Evolutionary conservation across 2,329 filamentous ascomycete species (phyloP).

Genomic region (Leptographium wingfieldii): DNA sequence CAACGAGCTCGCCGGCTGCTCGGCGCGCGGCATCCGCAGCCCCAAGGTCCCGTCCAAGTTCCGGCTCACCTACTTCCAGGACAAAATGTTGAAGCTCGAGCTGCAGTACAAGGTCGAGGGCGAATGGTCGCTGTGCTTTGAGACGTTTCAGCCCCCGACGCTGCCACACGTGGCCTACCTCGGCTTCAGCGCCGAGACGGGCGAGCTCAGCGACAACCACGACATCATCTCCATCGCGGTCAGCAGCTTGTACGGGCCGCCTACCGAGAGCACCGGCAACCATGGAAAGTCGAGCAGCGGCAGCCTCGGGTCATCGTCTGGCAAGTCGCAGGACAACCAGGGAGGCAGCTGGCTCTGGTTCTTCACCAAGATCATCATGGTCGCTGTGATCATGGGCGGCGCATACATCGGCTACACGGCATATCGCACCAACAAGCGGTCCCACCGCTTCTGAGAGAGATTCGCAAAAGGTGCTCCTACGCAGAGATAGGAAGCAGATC

Average conservation of each 20-base stretch:
- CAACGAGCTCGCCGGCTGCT: slow-evolving; percentile 88
- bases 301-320: slow-evolving; percentile 6
- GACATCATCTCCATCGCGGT: slow-evolving; percentile 82
- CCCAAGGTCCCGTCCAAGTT: slow-evolving; percentile 70
- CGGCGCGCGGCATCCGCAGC: slow-evolving; percentile 79
- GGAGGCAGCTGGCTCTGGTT: slow-evolving; percentile 47
- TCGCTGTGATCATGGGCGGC: slow-evolving; percentile 56
- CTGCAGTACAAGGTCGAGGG: slow-evolving; percentile 87
- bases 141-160: slow-evolving; percentile 54
- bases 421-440: slow-evolving; percentile 57
- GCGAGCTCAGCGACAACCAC: slow-evolving; percentile 94
- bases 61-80: slow-evolving; percentile 89
- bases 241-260: slow-evolving; percentile 70
- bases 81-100: slow-evolving; percentile 81
- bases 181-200: slow-evolving; percentile 77
- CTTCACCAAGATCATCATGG: slow-evolving; percentile 71
- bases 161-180: slow-evolving; percentile 69
- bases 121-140: slow-evolving; percentile 85
- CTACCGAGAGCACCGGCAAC: slow-evolving; percentile 20
- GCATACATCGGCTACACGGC: slow-evolving; percentile 77
- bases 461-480: background rate
- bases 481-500: background rate
- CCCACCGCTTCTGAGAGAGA: slow-evolving; percentile 36
- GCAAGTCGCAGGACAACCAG: slow-evolving; percentile 28
- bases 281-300: slow-evolving; percentile 6